Evolutionary conservation across 2,329 filamentous ascomycete genomes (phyloP), one percentile per base, ranked within the genome.

Genomic region (Myriosclerotinia duriaeana): DNA sequence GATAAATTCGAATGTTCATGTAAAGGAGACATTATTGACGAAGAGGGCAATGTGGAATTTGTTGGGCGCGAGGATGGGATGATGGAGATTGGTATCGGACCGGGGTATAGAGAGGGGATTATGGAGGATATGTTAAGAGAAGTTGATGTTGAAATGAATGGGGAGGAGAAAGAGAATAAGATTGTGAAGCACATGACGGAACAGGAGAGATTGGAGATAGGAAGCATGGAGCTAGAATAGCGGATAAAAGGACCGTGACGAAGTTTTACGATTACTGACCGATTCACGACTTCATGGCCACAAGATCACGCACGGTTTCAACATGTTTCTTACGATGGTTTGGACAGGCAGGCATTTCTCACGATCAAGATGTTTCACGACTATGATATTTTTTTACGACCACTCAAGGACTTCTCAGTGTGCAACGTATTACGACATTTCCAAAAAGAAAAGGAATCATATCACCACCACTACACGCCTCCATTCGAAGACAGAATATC

Each of bases 1-100:
- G 76, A 76, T 63, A 79, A 76, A 70, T 91, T 85, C 74, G 79
- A 79, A 1, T 96, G 93, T 72, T 78, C 85, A 69, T 97, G 92
- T 75, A 64, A 64, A 2, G 44, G 55, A 6, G 66, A 56, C 22
- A 30, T 60, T 30, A 15, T 55, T 48, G 54, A 53, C 22, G 62
- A 50, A 52, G 50, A 53, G 30, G 66, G 54, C 15, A 46, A 64
- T 15, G 46, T 64, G 8, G 36, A 67, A 36, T 67, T 67, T 46
- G 46, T 65, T 38, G 54, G 60, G 26, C 15, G 22, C 34, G 64
- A 65, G 20, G 54, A 60, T 12, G 58, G 34, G 1, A 20, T 40
- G n/a, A 22, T n/a, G 34, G 44, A 30, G 2, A 11, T 48, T 17
- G 44, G 44, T 20, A 40, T 26, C 34, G 44, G 48, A 30, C 48